Conservation (phyloP, 1,284 basidiomycete species). For the Schizophyllum commune region DNA sequence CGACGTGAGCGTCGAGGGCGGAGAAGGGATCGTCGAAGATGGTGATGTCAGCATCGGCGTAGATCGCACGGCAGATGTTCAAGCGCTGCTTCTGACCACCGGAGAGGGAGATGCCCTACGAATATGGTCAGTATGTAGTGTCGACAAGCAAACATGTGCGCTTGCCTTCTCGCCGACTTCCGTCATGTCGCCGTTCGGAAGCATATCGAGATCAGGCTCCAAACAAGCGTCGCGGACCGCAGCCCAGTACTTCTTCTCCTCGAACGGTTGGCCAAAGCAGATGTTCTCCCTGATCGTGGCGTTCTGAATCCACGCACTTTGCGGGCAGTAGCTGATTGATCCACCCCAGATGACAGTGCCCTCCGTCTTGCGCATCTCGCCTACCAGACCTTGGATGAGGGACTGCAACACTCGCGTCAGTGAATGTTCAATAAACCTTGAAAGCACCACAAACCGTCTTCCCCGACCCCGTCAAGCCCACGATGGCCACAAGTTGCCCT, state of each 20-base stretch:
- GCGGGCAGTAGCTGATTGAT: conserved; percentile 74
- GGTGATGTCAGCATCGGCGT: conserved; percentile 79
- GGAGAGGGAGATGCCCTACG: conserved; percentile 68
- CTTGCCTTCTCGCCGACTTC: conserved; percentile 27
- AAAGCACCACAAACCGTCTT: no score
- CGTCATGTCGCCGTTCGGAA: conserved; percentile 78
- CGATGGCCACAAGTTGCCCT: conserved; percentile 73
- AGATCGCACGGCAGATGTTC: conserved; percentile 79
- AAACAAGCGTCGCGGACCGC: conserved; percentile 71
- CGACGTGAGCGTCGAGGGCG: conserved; percentile 83
- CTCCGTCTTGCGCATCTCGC: conserved; percentile 9
- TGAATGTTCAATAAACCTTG: no score
- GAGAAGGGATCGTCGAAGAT: conserved; percentile 81
- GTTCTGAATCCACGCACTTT: conserved; percentile 88
- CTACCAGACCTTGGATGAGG: conserved; percentile 5
- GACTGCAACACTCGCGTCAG: neutral
- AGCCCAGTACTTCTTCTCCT: conserved; percentile 72
- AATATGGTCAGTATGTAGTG: conserved; percentile 1
- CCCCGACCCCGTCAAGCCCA: conserved; percentile 59
- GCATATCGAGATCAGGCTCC: conserved; percentile 72
- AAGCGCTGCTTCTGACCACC: conserved; percentile 77
- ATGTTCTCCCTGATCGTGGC: conserved; percentile 77
- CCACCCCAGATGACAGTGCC: conserved; percentile 68
- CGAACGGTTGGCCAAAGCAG: conserved; percentile 76
- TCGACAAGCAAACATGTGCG: neutral